Evolutionary conservation across 1,139 yeast species (phyloP), one percentile per base, ranked within the genome.

Genomic region (Ogataea hybrid): DNA sequence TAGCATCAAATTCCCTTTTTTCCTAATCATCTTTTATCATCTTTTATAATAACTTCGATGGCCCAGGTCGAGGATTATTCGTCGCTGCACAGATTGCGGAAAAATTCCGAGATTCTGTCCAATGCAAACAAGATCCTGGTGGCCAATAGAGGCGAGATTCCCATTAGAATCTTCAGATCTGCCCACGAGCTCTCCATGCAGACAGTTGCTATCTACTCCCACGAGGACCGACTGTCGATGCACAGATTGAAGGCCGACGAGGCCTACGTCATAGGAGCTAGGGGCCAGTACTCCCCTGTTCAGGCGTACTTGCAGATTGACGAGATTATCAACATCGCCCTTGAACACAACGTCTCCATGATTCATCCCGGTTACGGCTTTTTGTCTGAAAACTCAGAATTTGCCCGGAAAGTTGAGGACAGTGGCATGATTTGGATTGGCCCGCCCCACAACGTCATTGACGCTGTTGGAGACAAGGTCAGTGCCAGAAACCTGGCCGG

Each of bases 341-440:
- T 82, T 65, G 76, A 78, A 50, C 96, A 90, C 66, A 72, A 76
- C 28, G 99, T 90, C 43, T 84, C 88, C 67, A 90, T 92, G 95
- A 90, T 92, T 65, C 98, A 92, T 64, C 99, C 99, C 8, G 99
- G 99, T 56, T 92, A 92, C 64, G 99, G 99, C 9, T 92, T 92
- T 69, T 72, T 92, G 44, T 84, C 95, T 14, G 98, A 92, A 69
- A 92, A 92, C 71, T 78, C 96, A 14, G 96, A 87, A 62, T 88
- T 92, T 65, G 98, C 99, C 45, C 73, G 79, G 51, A 90, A 89
- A 68, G 97, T 92, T 38, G 95, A 80, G 57, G 94, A 79, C 56
- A 82, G 81, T 41, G 98, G 97, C 27, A 85, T 94, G 62, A 84
- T 88, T 43, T 92, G 98, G 97, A 79, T 92, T 52, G 99, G 99